A percentile compares a stretch with the other conserved stretches of the same genome.
Evolutionary conservation across 163 green algal species (phyloP).

Genomic region (Prototheca cutis): DNA sequence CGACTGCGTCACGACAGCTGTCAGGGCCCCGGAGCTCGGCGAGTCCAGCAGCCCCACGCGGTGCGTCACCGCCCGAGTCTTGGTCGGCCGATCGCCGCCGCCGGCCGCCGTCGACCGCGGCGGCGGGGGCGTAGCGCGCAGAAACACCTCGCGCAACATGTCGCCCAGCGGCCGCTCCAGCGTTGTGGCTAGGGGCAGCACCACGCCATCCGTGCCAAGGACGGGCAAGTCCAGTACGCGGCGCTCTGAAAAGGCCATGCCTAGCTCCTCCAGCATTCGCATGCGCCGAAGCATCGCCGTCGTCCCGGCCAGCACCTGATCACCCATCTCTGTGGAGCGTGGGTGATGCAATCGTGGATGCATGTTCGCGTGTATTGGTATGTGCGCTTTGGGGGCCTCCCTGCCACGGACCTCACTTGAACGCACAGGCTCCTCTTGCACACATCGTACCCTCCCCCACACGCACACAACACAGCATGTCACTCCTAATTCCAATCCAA

Average conservation of each 20-base stretch:
- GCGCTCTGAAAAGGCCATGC: constrained; percentile 3
- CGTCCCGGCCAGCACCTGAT: background rate
- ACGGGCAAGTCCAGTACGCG: constrained; percentile 1
- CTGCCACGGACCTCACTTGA: background rate
- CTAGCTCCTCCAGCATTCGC: constrained; percentile 17
- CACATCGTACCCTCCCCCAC: background rate
- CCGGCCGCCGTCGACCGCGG: background rate
- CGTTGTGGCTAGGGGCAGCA: background rate
- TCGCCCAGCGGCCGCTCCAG: background rate
- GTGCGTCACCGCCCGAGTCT: constrained; percentile 40
- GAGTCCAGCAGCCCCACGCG: constrained; percentile 57
- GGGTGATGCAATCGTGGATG: background rate
- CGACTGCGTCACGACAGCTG: constrained; percentile 55
- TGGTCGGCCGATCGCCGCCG: background rate
- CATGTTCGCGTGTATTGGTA: background rate
- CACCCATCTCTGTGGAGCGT: background rate
- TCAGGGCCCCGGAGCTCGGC: constrained; percentile 35
- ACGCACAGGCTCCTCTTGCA: background rate
- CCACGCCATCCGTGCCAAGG: constrained; percentile 32
- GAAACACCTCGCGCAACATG: background rate
- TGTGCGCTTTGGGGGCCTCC: background rate
- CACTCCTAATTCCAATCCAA: too few species aligned
- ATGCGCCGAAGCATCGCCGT: constrained; percentile 15
- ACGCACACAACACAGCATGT: background rate
- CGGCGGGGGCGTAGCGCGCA: background rate